Evolutionary conservation across 129 eudicot genomes (phyloP), one percentile per base, ranked within the genome.

Genomic region (Smallanthus sonchifolius): DNA sequence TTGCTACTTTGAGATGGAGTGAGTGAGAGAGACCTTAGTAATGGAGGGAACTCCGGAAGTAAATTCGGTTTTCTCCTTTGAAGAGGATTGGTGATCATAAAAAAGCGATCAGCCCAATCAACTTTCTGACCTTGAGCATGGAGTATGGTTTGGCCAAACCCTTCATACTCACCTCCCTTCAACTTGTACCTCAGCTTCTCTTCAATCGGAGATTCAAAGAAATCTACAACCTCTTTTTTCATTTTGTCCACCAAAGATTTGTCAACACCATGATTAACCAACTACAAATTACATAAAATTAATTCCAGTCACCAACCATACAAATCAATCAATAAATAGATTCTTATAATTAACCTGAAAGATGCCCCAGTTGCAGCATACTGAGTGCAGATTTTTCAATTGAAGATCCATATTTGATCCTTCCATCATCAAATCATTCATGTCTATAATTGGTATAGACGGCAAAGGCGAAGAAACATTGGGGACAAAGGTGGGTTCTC

Each of bases 201-300:
- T 67, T 85, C 87, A 39, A 78, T 34, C 5, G 96, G 86, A 32
- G 67, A 60, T 42, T 85, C 47, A 74, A 67, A 89, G 66, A 89
- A 89, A 24, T 81, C 82, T 60, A 74, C 54, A 11, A 83, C 72
- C 60, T 63, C 86, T 11, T 45, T 4, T 70, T 83, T 87, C 82
- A 87, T 39, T 42, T 67, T 80, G 44, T 85, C 84, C 67, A 87
- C 74, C 80, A 87, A 24, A 40, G 70, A 72, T 51, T 77, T 47
- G 38, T 73, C 81, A 56, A 87, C 90, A 43, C 90, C 93, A 80
- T 87, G 92, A 79, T 87, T 87, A 76, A 87, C 84, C 74, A 87
- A 43, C 92, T 87, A 79, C 59, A 76, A 8, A 57, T 7, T 0
- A 44, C 19, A 61, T 61, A 10, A 77, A 43, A 10, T 64, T 7